Base-by-base conservation (phyloP, 371 early-diverging fungal genomes). In the Apophysomyces ossiformis region DNA sequence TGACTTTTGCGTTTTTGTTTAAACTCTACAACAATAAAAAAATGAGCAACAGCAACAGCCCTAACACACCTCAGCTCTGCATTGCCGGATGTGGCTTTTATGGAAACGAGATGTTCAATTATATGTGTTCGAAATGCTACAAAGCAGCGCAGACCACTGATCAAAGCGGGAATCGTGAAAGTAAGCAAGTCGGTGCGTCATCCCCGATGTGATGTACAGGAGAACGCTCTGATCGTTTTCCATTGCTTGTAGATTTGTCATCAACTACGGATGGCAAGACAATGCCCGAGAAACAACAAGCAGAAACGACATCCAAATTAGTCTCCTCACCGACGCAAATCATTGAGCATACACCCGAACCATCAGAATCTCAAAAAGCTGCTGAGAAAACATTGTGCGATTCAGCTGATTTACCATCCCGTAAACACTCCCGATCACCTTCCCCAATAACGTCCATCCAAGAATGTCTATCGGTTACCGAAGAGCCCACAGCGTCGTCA, bases 81-180 rank as follows among this genome's bases (percentile, higher is more conserved):
- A 80, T 71, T 35, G 87, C 87, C 50, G 87, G 87, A 47, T 90
- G 90, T 69, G 89, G 89, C 7, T 89, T 89, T 67, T 90, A 85
- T 70, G 89, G 79, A 4, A 83, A 63, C 58, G 66, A 69, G 47
- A 74, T 88, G 57, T 89, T 83, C 71, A 86, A 89, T 69, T 82
- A 89, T 73, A 88, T 92, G 89, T 93, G 94, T 78, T 92, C 92
- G 11, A 87, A 91, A 71, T 93, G 94, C 78, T 92, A 82, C 78
- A 91, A 90, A 71, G 69, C 58, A 15, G 26, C 58, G 41, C 56
- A 60, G 54, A 37, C 26, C 35, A 36, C 63, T 63, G 64, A 63
- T 78, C 79, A 74, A 69, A 69, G 47, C 73, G 57, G 71, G 60
- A 77, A 67, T 66, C 72, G 74, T 58, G 73, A 64, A 80, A 69